A percentile compares a stretch with the other conserved stretches of the same genome.
phyloP scores from a whole-genome alignment of 75 land plant species.

The Azolla pinnata region DNA sequence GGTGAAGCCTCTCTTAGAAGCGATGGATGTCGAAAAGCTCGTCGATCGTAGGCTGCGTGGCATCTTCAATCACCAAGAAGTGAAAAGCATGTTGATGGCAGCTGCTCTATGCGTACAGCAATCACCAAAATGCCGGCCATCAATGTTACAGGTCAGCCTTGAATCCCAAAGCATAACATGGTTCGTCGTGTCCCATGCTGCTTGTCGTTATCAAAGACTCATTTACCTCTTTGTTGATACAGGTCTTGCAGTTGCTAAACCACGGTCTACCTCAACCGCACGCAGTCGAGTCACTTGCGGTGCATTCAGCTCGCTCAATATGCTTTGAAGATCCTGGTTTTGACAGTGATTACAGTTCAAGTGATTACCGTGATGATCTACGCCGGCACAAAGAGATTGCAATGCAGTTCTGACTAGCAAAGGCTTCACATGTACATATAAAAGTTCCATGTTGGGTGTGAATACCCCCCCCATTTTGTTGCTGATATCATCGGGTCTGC shows the following conservation, averaged over 20 bases:
- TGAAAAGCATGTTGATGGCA: slow-evolving; percentile 43
- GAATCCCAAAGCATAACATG: not conserved
- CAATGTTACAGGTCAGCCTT: slow-evolving; percentile 53
- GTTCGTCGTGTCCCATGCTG: not conserved
- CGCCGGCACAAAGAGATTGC: slow-evolving; percentile 30
- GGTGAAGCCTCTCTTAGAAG: slow-evolving; percentile 70
- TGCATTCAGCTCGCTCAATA: not conserved
- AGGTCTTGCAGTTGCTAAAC: slow-evolving; percentile 4
- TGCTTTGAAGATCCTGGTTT: not conserved
- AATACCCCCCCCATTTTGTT: too few relatives aligned
- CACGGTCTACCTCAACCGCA: not conserved
- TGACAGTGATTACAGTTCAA: slow-evolving; percentile 18
- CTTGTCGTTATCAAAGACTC: not conserved
- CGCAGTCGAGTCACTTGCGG: not conserved
- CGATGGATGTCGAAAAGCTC: slow-evolving; percentile 38
- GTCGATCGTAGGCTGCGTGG: slow-evolving; percentile 51
- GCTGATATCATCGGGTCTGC: too few relatives aligned
- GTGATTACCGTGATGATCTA: slow-evolving; percentile 30
- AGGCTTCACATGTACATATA: too few relatives aligned
- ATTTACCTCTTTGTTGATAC: not conserved
- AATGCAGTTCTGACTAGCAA: slow-evolving; percentile 16
- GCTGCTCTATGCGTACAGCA: slow-evolving; percentile 59
- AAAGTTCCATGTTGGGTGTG: too few relatives aligned
- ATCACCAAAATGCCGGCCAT: slow-evolving; percentile 55
- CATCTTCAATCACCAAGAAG: slow-evolving; percentile 36